These are phyloP conservation scores for Diaporthe vaccinii DNA, from an alignment of 2,329 filamentous ascomycete species.

Conservation along the genomic window DNA sequence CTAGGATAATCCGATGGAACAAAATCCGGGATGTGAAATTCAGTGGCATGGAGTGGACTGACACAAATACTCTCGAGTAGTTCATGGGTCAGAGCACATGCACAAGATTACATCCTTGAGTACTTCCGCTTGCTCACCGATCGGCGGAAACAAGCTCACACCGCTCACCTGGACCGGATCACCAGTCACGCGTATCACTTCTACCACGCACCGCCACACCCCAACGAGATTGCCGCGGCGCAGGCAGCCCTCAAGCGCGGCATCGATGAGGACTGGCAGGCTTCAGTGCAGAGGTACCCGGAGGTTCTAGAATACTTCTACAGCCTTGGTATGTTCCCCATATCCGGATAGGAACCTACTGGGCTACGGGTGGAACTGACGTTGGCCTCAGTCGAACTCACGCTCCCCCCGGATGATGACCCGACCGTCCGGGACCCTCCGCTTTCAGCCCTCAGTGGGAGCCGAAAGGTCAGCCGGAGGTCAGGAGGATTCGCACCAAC, in stretches of 20 bases:
- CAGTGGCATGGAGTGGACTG: not conserved
- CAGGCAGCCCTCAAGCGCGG: slow-evolving; percentile 77
- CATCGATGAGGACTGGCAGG: slow-evolving; percentile 84
- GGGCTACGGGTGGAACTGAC: not conserved
- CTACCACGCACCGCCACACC: slow-evolving; percentile 70
- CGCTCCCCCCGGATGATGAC: slow-evolving; percentile 74
- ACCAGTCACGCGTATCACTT: slow-evolving; percentile 68
- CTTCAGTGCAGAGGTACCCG: slow-evolving; percentile 81
- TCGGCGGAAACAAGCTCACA: slow-evolving; percentile 70
- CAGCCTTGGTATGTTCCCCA: slow-evolving; percentile 58
- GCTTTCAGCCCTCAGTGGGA: slow-evolving; percentile 65
- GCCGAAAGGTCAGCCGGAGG: slow-evolving; percentile 62
- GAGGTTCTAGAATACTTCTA: slow-evolving; percentile 88
- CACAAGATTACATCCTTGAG: slow-evolving; percentile 76
- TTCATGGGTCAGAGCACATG: slow-evolving; percentile 74
- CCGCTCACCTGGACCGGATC: slow-evolving; percentile 68
- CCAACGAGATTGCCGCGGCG: slow-evolving; percentile 73
- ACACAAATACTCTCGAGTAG: slow-evolving; percentile 52
- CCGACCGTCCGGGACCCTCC: slow-evolving; percentile 71
- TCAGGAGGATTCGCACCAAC: slow-evolving; percentile 50
- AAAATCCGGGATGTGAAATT: not conserved
- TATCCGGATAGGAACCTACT: no score
- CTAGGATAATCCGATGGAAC: not conserved
- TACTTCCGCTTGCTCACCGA: slow-evolving; percentile 74
- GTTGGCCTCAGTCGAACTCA: slow-evolving; percentile 66